Evolutionary conservation across 176 grass and related monocot species (phyloP).

Genomic region (Oryza coarctata): DNA sequence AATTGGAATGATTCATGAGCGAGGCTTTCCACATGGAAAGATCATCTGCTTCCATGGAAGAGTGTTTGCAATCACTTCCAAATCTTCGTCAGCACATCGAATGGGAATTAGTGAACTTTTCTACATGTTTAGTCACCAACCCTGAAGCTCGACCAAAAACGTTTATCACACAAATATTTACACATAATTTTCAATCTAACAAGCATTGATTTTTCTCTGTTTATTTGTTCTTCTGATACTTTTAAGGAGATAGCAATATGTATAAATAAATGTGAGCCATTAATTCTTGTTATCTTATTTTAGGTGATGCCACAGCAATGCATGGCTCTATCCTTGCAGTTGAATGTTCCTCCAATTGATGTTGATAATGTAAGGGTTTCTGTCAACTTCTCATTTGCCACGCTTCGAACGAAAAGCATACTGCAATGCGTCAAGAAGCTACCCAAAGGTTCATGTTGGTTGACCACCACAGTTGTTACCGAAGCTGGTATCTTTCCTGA

Average conservation of each 20-base stretch:
- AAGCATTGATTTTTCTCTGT: neutral
- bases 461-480: slow-evolving; percentile 4
- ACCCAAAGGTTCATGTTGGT: slow-evolving; percentile 17
- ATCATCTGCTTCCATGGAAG: too few relatives aligned
- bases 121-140: too few relatives aligned
- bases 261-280: slow-evolving; percentile 20
- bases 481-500: slow-evolving; percentile 11
- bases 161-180: neutral
- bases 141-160: too few relatives aligned
- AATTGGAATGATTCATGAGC: too few relatives aligned
- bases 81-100: too few relatives aligned
- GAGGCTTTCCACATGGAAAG: too few relatives aligned
- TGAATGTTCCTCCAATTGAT: slow-evolving; percentile 88
- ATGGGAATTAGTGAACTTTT: too few relatives aligned
- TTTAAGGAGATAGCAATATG: slow-evolving; percentile 13
- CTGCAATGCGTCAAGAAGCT: neutral
- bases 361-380: slow-evolving; percentile 75
- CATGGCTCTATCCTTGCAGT: slow-evolving; percentile 47
- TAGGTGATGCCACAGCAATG: slow-evolving; percentile 45
- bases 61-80: too few relatives aligned
- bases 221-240: slow-evolving; percentile 9
- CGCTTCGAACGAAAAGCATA: neutral
- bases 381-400: slow-evolving; percentile 22
- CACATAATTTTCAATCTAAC: slow-evolving; percentile 5
- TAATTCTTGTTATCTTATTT: slow-evolving; percentile 20